Evolutionary conservation across 371 early-diverging fungal species (phyloP).

Genomic region (Mortierella sp.): DNA sequence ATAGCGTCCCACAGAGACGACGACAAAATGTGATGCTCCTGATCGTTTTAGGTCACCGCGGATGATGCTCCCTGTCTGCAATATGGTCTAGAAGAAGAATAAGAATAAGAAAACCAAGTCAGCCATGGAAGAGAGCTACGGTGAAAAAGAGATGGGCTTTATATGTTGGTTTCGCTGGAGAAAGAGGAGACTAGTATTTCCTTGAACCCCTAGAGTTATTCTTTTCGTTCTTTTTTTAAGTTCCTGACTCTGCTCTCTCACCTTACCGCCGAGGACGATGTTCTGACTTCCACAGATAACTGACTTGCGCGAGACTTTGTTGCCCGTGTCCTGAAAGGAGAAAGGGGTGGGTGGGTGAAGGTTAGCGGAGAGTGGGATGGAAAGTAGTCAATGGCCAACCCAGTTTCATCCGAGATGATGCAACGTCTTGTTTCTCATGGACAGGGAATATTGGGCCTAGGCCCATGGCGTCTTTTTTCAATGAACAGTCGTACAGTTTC

Average conservation of each 20-base stretch:
- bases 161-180: too few relatives aligned
- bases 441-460: constrained; percentile 1
- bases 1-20: constrained; percentile 91
- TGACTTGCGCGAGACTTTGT: constrained; percentile 92
- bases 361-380: neutral
- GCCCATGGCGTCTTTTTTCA: neutral
- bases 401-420: neutral
- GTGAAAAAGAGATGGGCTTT: too few relatives aligned
- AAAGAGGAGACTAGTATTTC: too few relatives aligned
- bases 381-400: neutral
- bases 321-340: constrained; percentile 87
- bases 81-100: constrained; percentile 76
- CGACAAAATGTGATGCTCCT: constrained; percentile 87
- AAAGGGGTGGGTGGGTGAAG: neutral
- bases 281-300: constrained; percentile 94
- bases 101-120: constrained; percentile 4
- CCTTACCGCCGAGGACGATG: constrained; percentile 95
- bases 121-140: too few relatives aligned
- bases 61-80: constrained; percentile 90
- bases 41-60: constrained; percentile 93
- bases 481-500: constrained; percentile 72
- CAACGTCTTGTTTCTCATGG: constrained; percentile 10
- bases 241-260: constrained; percentile 30
- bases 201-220: too few relatives aligned
- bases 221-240: too few relatives aligned